Evolutionary conservation across 2,329 filamentous ascomycete genomes (phyloP).

Genomic region (Macrophomina pseudophaseolina): DNA sequence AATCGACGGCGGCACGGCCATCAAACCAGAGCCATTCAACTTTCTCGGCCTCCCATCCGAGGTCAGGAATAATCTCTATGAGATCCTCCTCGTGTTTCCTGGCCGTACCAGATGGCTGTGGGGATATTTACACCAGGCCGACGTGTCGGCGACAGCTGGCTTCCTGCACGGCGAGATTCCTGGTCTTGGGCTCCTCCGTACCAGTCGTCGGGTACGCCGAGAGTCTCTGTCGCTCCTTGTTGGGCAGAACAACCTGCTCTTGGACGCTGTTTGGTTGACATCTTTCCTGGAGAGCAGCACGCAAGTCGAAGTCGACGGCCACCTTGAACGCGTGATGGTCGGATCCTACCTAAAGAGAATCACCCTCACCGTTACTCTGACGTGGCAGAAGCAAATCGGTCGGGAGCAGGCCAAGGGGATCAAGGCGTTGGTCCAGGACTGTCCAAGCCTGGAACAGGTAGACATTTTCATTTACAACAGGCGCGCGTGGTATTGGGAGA

Average conservation of each 20-base stretch:
- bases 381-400: background rate
- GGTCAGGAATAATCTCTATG: background rate
- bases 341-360: conserved; percentile 1
- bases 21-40: background rate
- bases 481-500: conserved; percentile 8
- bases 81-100: background rate
- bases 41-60: conserved; percentile 2
- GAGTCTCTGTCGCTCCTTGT: conserved; percentile 1
- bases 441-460: background rate
- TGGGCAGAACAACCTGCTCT: background rate
- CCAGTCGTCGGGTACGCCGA: conserved; percentile 1
- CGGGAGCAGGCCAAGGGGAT: conserved; percentile 1
- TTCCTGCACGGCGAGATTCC: background rate
- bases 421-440: background rate
- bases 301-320: background rate
- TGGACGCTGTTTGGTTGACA: conserved; percentile 5
- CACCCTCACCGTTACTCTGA: conserved; percentile 5
- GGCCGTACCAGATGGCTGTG: background rate
- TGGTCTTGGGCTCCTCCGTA: background rate
- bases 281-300: conserved; percentile 4
- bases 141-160: background rate
- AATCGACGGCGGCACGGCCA: background rate
- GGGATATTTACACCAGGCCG: background rate
- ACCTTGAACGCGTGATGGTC: background rate
- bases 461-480: conserved; percentile 6